Conservation (phyloP, 768 basidiomycete species). For the Suillus ampliporus region DNA sequence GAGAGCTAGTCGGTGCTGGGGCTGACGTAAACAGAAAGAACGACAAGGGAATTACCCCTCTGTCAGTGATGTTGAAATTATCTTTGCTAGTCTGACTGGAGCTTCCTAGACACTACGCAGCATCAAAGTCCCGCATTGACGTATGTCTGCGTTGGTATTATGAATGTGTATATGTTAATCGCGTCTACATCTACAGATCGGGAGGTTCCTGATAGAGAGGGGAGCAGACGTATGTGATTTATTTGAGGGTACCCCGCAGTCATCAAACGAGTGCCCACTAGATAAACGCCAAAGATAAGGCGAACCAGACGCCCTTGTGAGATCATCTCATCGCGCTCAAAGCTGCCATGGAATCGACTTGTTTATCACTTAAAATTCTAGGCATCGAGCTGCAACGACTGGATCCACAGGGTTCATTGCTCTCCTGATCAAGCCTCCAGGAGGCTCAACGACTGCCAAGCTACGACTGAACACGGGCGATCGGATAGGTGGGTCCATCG, state of each 20-base stretch:
- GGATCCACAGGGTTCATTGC: constrained; percentile 90
- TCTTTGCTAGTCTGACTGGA: not conserved
- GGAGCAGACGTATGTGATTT: constrained; percentile 84
- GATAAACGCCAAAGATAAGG: constrained; percentile 95
- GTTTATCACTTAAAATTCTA: constrained; percentile 35
- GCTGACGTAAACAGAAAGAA: constrained; percentile 83
- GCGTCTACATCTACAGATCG: constrained; percentile 67
- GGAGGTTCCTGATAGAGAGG: constrained; percentile 79
- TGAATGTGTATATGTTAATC: constrained; percentile 23
- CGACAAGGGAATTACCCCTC: constrained; percentile 80
- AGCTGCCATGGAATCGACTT: not conserved
- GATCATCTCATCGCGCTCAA: constrained; percentile 37
- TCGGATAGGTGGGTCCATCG: constrained; percentile 61
- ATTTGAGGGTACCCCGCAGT: constrained; percentile 34
- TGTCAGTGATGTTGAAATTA: constrained; percentile 57
- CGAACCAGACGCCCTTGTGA: constrained; percentile 90
- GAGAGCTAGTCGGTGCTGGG: constrained; percentile 80
- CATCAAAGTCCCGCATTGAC: constrained; percentile 88
- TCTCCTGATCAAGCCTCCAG: constrained; percentile 85
- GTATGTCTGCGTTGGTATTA: constrained; percentile 47
- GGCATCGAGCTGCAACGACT: constrained; percentile 95
- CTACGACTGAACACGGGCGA: constrained; percentile 87
- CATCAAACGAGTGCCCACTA: constrained; percentile 45
- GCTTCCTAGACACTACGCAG: constrained; percentile 81
- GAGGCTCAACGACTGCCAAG: constrained; percentile 60